Evolutionary conservation across 768 basidiomycete genomes (phyloP), one percentile per base, ranked within the genome.

Genomic region (Lentinula detonsa): DNA sequence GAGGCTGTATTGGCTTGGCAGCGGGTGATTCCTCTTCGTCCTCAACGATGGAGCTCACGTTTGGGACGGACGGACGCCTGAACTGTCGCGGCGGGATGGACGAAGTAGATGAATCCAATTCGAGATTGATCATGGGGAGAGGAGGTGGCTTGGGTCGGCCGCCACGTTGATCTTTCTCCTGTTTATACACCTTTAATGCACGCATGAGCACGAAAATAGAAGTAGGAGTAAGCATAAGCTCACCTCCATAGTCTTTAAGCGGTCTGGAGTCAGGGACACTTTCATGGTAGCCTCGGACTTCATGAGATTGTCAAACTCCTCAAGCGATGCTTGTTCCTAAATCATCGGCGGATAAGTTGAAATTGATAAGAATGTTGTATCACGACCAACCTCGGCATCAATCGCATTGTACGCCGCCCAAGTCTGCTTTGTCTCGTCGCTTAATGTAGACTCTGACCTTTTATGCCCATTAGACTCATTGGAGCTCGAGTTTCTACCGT

Each of bases 261-360:
- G 83, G 77, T 97, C 94, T 60, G 95, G 95, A 37, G 95, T 98
- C 64, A 97, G 81, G 45, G 94, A 96, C 67, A 98, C 87, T 71
- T 93, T 97, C 90, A 97, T 91, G 18, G 95, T 98, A 61, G 89
- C 81, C 62, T 88, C 85, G 61, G 91, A 93, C 56, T 85, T 85
- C 86, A 98, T 88, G 73, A 98, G 78, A 72, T 93, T 87, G 73
- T 98, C 95, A 72, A 98, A 98, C 71, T 96, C 91, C 64, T 90
- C 87, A 60, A 84, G 78, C 67, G 72, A 81, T 71, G 64, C 76
- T 70, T 69, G 69, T 85, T 83, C 85, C 90, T 54, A 55, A 57
- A 59, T 65, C 43, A 63, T 62, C 55, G 53, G 59, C 46, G 62
- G 56, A 69, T n/a, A 55, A 52, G 6, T 8, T 37, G 8, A 5